Base-by-base conservation (phyloP, 1,284 basidiomycete genomes). In the Xanthoconium separans region DNA sequence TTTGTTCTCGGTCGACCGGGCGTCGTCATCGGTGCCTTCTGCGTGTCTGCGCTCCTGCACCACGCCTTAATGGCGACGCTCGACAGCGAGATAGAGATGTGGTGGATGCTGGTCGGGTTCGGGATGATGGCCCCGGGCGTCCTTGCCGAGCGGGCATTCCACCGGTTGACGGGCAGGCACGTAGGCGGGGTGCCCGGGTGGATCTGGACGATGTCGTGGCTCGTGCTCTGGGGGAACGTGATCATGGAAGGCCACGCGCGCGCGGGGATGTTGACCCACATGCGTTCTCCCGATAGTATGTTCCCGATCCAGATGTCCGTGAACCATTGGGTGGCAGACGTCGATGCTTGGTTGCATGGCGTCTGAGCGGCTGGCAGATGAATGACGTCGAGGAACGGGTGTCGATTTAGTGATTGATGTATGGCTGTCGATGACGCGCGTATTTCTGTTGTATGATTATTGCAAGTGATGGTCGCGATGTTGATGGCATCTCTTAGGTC, bases 1-100 rank as follows among this genome's bases (percentile, higher is more conserved):
- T n/a, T 42, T 1, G 16, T 67, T 13, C 64, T 78, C 31, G 83
- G 83, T 4, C 73, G 75, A 9, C 42, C 63, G 3, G 81, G 78
- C 5, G 70, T 65, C 6, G 67, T 83, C 6, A 34, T 85, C 4
- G 83, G 82, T 11, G 75, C 76, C 1, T 87, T 87, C 65, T 55
- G 80, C 3, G 63, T 76, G 2, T 86, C 84, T 0, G 83, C 75
- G 2, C 45, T 81, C 0, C 57, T 84, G 31, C 85, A 87, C 56
- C 70, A 80, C 56, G 51, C 76, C 18, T 77, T 75, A 10, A 56
- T 82, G 44, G 79, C 79, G 74, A 77, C 78, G 1, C 76, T 84
- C 72, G 77, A 78, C 2, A 67, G 69, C 12, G 78, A 78, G 10
- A 68, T 72, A 0, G 81, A 84, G 24, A 70, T 76, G 24, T 58